Conservation (phyloP, 768 basidiomycete genomes). For the Boletus rex-veris region DNA sequence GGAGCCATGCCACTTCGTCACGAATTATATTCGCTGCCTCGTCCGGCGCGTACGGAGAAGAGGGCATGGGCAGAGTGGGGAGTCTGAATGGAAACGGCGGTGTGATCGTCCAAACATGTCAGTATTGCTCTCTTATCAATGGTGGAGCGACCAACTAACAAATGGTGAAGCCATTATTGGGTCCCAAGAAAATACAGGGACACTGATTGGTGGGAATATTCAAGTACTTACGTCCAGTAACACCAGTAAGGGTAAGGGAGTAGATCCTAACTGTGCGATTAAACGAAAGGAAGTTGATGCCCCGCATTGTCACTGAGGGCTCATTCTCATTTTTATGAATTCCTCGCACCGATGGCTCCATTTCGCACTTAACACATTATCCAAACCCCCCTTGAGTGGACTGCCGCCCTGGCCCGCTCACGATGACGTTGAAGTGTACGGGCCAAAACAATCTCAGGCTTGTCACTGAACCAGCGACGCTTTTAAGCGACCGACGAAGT, state of each 20-base stretch:
- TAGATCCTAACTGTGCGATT: neutral
- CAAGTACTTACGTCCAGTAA: neutral
- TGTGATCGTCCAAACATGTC: neutral
- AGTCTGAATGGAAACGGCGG: neutral
- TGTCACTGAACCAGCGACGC: constrained; percentile 5
- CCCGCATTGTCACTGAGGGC: neutral
- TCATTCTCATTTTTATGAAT: neutral
- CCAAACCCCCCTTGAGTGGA: neutral
- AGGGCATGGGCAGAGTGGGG: constrained; percentile 3
- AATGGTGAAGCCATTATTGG: neutral
- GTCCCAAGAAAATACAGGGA: constrained; percentile 1
- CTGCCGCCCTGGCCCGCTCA: neutral
- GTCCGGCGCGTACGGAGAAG: neutral
- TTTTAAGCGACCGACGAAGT: neutral
- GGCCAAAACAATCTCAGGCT: constrained; percentile 10
- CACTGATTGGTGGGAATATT: constrained; percentile 1
- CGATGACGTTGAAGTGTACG: neutral
- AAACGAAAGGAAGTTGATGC: neutral
- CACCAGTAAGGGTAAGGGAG: neutral
- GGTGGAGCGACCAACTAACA: neutral
- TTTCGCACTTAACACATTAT: neutral
- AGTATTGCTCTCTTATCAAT: constrained; percentile 3
- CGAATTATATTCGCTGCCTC: neutral
- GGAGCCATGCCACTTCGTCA: constrained; percentile 18
- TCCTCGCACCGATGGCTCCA: neutral